Evolutionary conservation across 768 basidiomycete genomes (phyloP).

Genomic region (Psilocybe cyanescens): DNA sequence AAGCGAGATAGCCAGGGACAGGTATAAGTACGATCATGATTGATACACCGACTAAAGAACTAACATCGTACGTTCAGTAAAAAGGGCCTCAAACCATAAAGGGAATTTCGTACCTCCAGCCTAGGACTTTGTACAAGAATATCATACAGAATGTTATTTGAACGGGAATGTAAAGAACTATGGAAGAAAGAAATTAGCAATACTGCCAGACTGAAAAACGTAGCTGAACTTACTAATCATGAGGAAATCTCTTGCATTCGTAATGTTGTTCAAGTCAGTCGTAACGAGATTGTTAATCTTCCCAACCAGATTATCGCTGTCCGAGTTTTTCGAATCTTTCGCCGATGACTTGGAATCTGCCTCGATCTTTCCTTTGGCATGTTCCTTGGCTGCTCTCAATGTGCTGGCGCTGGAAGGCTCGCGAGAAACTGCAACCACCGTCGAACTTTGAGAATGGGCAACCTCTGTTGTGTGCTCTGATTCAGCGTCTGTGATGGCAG

Average conservation of each 20-base stretch:
- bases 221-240: conserved; percentile 9
- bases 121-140: conserved; percentile 50
- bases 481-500: background rate
- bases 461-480: background rate
- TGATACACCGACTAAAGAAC: conserved; percentile 60
- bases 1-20: conserved; percentile 58
- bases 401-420: conserved; percentile 1
- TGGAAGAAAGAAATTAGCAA: background rate
- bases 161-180: conserved; percentile 43
- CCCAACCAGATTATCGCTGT: conserved; percentile 57
- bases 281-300: conserved; percentile 66
- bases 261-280: conserved; percentile 35
- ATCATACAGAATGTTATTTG: conserved; percentile 41
- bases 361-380: background rate
- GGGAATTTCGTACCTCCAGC: conserved; percentile 41
- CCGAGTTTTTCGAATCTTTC: background rate
- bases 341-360: background rate
- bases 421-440: background rate
- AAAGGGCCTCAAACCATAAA: background rate
- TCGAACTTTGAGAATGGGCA: background rate
- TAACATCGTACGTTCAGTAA: background rate
- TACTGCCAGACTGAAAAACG: background rate
- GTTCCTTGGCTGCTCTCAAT: background rate
- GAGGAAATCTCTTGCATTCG: conserved; percentile 26
- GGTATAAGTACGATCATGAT: conserved; percentile 56